A percentile compares a stretch with the other conserved stretches of the same genome.
phyloP scores from a whole-genome alignment of 306 rosid genomes.

The Morella rubra region DNA sequence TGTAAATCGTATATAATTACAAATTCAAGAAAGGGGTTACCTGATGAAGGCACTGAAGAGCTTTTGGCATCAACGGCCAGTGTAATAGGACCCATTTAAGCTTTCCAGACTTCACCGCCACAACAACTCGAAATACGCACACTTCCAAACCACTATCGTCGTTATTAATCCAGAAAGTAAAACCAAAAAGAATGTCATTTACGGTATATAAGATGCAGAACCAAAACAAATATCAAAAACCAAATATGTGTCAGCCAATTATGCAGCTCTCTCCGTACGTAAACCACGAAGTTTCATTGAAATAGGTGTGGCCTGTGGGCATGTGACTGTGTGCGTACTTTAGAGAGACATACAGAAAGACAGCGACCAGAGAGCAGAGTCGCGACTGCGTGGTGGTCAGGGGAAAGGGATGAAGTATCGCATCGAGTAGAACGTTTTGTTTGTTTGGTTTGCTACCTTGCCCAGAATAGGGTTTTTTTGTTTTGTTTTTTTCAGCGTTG shows the following conservation, averaged over 20 bases:
- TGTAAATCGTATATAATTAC: not conserved
- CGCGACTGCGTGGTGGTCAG: not conserved
- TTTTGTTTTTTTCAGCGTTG: no score
- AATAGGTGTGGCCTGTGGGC: not conserved
- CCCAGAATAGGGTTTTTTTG: no score
- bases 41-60: slow-evolving; percentile 44
- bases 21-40: slow-evolving; percentile 28
- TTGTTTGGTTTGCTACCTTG: no score
- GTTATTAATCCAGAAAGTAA: not conserved
- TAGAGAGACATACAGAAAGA: not conserved
- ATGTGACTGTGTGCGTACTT: not conserved
- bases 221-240: not conserved
- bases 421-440: no score
- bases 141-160: not conserved
- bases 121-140: not conserved
- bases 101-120: not conserved
- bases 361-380: not conserved
- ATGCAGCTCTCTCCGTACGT: not conserved
- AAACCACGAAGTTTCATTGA: no score
- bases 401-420: no score
- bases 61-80: slow-evolving; percentile 45
- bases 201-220: not conserved
- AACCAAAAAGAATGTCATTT: not conserved
- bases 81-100: slow-evolving; percentile 51
- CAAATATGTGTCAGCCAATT: not conserved